Evolutionary conservation across 2,329 filamentous ascomycete species (phyloP).

Genomic region (Botrytis hyacinthi): DNA sequence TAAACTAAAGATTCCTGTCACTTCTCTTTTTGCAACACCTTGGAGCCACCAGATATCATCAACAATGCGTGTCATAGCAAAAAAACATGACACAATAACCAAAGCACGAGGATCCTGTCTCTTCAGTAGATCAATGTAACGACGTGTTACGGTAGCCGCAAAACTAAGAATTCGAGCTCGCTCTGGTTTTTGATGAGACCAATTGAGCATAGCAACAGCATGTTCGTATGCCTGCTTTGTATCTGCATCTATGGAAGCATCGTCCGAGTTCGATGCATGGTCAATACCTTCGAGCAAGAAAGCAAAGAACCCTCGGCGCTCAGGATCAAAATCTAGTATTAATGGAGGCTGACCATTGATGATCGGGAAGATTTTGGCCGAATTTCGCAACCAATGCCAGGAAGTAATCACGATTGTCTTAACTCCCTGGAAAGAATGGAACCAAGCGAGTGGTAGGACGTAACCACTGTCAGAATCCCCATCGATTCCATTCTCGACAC

Average conservation of each 20-base stretch:
- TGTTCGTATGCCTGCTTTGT: slow-evolving; percentile 60
- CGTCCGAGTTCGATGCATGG: slow-evolving; percentile 48
- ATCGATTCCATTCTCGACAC: slow-evolving; percentile 57
- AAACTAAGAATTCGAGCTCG: slow-evolving; percentile 60
- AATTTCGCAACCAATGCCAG: slow-evolving; percentile 62
- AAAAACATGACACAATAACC: slow-evolving; percentile 37
- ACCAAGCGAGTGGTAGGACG: slow-evolving; percentile 61
- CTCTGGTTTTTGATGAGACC: slow-evolving; percentile 61
- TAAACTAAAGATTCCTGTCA: slow-evolving; percentile 50
- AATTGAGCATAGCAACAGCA: slow-evolving; percentile 64
- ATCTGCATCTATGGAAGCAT: slow-evolving; percentile 24
- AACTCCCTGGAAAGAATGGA: slow-evolving; percentile 65
- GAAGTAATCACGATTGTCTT: slow-evolving; percentile 63
- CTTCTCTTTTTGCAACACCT: slow-evolving; percentile 63
- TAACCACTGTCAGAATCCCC: slow-evolving; percentile 47
- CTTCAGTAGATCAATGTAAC: slow-evolving; percentile 59
- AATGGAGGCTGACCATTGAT: slow-evolving; percentile 63
- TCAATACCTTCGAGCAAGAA: slow-evolving; percentile 58
- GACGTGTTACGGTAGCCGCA: slow-evolving; percentile 61
- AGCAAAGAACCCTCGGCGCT: slow-evolving; percentile 57
- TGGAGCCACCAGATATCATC: slow-evolving; percentile 62
- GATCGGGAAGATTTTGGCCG: slow-evolving; percentile 56
- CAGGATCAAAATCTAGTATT: slow-evolving; percentile 56
- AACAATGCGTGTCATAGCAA: slow-evolving; percentile 34
- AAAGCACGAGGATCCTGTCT: slow-evolving; percentile 47